Base-by-base conservation (phyloP, 2,329 filamentous ascomycete species). In the Phialemoniopsis sp. region DNA sequence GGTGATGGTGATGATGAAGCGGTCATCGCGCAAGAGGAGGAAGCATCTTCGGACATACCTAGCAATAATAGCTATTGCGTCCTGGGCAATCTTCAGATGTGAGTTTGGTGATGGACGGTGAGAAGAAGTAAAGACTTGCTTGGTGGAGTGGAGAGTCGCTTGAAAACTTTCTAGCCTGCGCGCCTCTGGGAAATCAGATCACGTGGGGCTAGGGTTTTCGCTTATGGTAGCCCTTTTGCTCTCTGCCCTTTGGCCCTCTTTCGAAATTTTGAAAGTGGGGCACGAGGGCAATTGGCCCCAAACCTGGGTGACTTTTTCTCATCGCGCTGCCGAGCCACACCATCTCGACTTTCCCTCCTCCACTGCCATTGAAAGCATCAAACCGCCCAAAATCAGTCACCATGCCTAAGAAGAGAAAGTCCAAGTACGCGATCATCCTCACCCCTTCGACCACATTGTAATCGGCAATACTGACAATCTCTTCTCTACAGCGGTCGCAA, bases 401-500 rank as follows among this genome's bases (percentile, higher is more conserved):
- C 21, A 26, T 53, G 51, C 47, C 50, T 30, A 53, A 53, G 49
- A 53, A 56, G 53, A 55, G 54, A 54, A 55, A 55, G 54, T 54
- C 68, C 69, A 82, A 82, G 75, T 78, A 70, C 59, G 72, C 47
- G 39, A 43, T 28, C 37, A 39, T 41, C n/a, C 37, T 40, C 32
- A 31, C n/a, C n/a, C 16, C 15, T 34, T 14, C 39, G 31, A 32
- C 34, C 14, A 32, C 35, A 8, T 10, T 19, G 21, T 32, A 19
- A 43, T 31, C 18, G 26, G 12, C 17, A 21, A 26, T 32, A 15
- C 34, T 21, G 18, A 30, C 38, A 33, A 35, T 29, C 38, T 46
- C 18, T 48, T 42, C 37, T 39, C 10, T 26, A n/a, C 68, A 94
- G 87, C 80, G 91, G 91, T 73, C 89, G 91, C 72, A 96, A 97